A percentile compares a stretch with the other conserved stretches of the same genome.
Evolutionary conservation across 352 stramenopile genomes (phyloP).

Genomic region (Globisporangium orthogonon): DNA sequence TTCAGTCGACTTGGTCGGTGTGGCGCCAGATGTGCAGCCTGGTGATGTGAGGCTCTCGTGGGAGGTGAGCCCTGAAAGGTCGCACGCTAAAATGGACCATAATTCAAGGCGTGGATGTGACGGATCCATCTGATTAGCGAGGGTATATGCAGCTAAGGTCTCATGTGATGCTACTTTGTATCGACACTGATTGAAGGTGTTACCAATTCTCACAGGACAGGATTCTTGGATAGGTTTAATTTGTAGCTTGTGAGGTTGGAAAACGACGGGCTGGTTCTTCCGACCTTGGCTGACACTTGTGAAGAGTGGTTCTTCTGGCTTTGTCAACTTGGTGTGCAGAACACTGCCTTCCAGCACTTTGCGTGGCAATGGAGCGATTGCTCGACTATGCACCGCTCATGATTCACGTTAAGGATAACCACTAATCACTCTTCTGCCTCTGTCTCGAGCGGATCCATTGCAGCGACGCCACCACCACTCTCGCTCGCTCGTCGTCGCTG

Average conservation of each 20-base stretch:
- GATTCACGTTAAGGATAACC: neutral
- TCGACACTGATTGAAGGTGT: no score
- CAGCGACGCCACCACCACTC: neutral
- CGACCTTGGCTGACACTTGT: no score
- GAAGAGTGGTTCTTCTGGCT: no score
- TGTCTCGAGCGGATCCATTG: neutral
- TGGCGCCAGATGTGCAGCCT: neutral
- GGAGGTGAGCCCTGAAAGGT: neutral
- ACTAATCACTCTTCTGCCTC: neutral
- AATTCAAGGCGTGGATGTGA: neutral
- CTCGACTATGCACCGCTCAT: neutral
- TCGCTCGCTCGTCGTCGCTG: conserved; percentile 4
- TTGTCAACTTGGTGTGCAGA: no score
- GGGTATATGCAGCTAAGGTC: no score
- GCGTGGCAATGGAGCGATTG: no score
- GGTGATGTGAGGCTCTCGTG: neutral
- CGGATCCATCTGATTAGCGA: neutral
- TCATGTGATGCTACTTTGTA: no score
- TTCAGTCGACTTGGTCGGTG: neutral
- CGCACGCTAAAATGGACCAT: neutral
- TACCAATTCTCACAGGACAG: neutral
- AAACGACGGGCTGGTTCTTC: no score
- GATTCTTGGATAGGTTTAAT: no score
- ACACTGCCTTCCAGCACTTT: no score
- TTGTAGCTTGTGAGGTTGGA: no score